Evolutionary conservation across 2,329 filamentous ascomycete species (phyloP).

Genomic region (Hypoxylon rubiginosum): DNA sequence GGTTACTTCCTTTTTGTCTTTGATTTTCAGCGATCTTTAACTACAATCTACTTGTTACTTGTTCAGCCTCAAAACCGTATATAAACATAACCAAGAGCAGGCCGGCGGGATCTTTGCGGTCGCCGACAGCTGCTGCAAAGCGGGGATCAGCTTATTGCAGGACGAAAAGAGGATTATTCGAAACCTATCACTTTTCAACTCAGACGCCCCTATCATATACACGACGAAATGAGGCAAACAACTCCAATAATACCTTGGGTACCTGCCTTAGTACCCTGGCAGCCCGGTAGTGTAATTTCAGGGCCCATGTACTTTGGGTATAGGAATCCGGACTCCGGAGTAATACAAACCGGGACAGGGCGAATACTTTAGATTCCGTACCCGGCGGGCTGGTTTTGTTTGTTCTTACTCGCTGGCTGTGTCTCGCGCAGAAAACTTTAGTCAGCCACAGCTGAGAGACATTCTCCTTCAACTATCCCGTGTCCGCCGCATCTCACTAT

Average conservation of each 20-base stretch:
- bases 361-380: not conserved
- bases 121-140: not conserved
- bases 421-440: slow-evolving; percentile 4
- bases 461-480: slow-evolving; percentile 6
- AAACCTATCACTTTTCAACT: not conserved
- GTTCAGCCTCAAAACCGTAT: not conserved
- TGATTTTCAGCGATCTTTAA: not conserved
- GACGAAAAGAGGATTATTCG: not conserved
- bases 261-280: not conserved
- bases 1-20: too few species aligned
- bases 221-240: not conserved
- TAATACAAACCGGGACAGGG: not conserved
- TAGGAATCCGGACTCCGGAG: not conserved
- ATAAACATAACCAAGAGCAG: not conserved
- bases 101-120: not conserved
- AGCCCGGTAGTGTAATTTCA: not conserved
- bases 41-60: not conserved
- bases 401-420: not conserved
- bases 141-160: not conserved
- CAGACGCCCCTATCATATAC: not conserved
- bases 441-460: slow-evolving; percentile 3
- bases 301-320: not conserved
- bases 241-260: not conserved
- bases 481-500: slow-evolving; percentile 14
- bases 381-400: slow-evolving; percentile 1